Evolutionary conservation across 345 rosid genomes (phyloP).

Genomic region (Firmiana major): DNA sequence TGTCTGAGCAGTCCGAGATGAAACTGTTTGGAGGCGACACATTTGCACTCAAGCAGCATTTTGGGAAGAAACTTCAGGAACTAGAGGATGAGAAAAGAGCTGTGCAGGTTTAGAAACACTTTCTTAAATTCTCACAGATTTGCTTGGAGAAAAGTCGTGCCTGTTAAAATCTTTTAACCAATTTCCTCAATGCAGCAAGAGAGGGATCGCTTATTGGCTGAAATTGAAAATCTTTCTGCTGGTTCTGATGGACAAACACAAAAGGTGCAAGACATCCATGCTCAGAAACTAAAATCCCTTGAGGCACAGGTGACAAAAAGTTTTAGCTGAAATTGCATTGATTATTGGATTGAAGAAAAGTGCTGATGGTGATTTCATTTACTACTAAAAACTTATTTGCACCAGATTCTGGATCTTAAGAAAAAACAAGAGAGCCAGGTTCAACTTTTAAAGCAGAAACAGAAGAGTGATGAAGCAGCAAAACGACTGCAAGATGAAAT

Average conservation of each 20-base stretch:
- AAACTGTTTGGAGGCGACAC: conserved; percentile 81
- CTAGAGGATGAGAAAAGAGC: conserved; percentile 84
- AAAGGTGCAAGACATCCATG: conserved; percentile 72
- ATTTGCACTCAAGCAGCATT: conserved; percentile 81
- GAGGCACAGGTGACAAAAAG: conserved; percentile 65
- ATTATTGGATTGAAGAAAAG: not conserved
- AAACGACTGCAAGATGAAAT: conserved; percentile 94
- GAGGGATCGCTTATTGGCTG: conserved; percentile 77
- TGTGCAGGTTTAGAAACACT: conserved; percentile 61
- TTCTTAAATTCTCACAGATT: conserved; percentile 1
- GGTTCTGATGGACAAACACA: conserved; percentile 82
- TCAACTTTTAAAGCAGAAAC: conserved; percentile 92
- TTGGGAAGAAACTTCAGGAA: conserved; percentile 89
- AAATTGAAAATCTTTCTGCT: conserved; percentile 81
- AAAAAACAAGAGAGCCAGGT: conserved; percentile 97
- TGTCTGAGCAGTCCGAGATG: conserved; percentile 77
- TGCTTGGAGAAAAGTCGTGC: not conserved
- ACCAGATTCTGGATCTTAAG: conserved; percentile 84
- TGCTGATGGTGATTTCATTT: not conserved
- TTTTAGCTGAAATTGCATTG: conserved; percentile 9
- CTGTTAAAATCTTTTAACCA: conserved; percentile 2
- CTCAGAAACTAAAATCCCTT: conserved; percentile 79
- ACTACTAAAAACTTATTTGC: conserved; percentile 11
- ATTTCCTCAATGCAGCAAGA: conserved; percentile 63
- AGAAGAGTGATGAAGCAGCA: conserved; percentile 93